Evolutionary conservation across 371 early-diverging fungal genomes (phyloP), one percentile per base, ranked within the genome.

Genomic region (Actinomucor elegans): DNA sequence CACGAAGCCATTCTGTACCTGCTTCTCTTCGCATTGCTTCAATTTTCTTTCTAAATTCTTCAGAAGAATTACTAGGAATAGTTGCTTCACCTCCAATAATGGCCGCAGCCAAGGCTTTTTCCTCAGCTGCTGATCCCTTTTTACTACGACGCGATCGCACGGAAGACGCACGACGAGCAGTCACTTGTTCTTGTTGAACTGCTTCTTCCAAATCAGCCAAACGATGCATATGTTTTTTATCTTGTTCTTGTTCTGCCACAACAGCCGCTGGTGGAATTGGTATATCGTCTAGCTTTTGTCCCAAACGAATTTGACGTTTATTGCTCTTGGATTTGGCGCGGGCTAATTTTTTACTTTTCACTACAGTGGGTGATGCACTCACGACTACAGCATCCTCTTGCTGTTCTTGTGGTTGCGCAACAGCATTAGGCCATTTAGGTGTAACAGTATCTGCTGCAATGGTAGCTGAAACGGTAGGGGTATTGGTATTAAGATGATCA

Each of bases 1-100:
- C 83, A 34, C 78, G 72, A 23, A 86, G 59, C 86, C 86, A 86
- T 46, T 76, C 82, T 27, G 73, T 71, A 4, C 86, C 86, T 1
- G 84, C 83, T 59, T 86, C 84, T 31, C 62, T 75, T 15, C 80
- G 73, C 73, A 86, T 81, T 14, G 79, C 76, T 48, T 86, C 83
- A 36, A 86, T 79, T 45, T 68, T 69, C 11, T 71, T 66, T 53
- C 81, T 65, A 55, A 78, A 80, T 0, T 61, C 73, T 18, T 74
- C 79, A 10, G 64, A 62, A 12, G 62, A 55, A 21, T 35, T 55
- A 28, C 35, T 51, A n/a, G n/a, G n/a, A n/a, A n/a, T n/a, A 18
- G 55, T 50, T 6, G 50, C 23, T 14, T 40, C 57, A 23, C 33
- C 32, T 15, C 44, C 31, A 7, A 26, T 20, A 11, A 34, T 45